These are phyloP conservation scores for Raffaelea ambrosiae DNA, from an alignment of 2,329 filamentous ascomycete genomes.

Conservation along the genomic window DNA sequence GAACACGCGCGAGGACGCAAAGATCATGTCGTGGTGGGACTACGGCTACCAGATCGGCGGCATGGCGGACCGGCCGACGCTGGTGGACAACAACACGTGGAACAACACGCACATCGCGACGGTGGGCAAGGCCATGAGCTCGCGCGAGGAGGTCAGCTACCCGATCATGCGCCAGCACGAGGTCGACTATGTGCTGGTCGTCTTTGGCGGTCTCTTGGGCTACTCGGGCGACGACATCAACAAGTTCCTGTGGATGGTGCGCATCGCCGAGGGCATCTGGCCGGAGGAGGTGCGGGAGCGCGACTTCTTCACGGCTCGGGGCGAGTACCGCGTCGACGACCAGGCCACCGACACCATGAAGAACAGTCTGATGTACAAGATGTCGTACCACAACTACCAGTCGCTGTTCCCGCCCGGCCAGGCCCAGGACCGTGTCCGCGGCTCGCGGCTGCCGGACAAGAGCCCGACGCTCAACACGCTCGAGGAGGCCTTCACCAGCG, in stretches of 20 bases:
- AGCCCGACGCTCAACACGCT: conserved; percentile 79
- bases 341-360: conserved; percentile 94
- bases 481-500: conserved; percentile 96
- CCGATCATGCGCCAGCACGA: conserved; percentile 97
- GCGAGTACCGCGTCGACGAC: conserved; percentile 93
- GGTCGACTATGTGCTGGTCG: conserved; percentile 96
- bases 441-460: conserved; percentile 68
- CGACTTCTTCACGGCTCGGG: conserved; percentile 86
- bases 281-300: conserved; percentile 98
- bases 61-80: conserved; percentile 93
- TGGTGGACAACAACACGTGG: conserved; percentile 99
- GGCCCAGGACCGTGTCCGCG: conserved; percentile 82
- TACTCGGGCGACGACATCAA: conserved; percentile 99
- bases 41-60: conserved; percentile 99
- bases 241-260: conserved; percentile 99
- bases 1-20: conserved; percentile 89
- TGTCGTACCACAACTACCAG: conserved; percentile 99
- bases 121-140: conserved; percentile 98
- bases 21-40: conserved; percentile 99
- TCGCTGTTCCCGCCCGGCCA: conserved; percentile 85
- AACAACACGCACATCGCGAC: conserved; percentile 99
- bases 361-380: conserved; percentile 99
- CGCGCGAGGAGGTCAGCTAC: conserved; percentile 94
- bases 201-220: conserved; percentile 90
- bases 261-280: conserved; percentile 98